phyloP scores from a whole-genome alignment of 108 stramenopile species.

The Cyclotella choctawhatcheeana region DNA sequence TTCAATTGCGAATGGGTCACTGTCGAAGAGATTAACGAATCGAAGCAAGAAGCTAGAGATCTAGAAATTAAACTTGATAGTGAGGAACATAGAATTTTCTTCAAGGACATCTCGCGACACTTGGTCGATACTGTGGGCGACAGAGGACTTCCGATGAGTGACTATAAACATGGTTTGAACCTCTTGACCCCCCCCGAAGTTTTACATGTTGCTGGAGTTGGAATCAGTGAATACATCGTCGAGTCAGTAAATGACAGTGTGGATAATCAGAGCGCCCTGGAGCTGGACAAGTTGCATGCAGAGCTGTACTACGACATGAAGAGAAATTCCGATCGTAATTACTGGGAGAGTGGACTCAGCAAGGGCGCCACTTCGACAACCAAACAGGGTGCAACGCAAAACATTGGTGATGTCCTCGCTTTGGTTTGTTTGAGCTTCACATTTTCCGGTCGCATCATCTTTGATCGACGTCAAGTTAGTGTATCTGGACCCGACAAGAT shows the following conservation, averaged over 20 bases:
- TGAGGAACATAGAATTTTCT: not conserved
- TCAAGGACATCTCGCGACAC: conserved; percentile 7
- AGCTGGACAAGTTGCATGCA: not conserved
- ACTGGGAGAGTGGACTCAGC: not conserved
- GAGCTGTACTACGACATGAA: conserved; percentile 1
- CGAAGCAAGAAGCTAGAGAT: not conserved
- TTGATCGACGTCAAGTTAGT: not conserved
- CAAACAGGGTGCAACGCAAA: not conserved
- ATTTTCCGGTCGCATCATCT: not conserved
- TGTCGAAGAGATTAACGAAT: not conserved
- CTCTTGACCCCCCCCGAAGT: not conserved
- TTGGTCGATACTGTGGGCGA: conserved; percentile 5
- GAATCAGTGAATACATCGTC: not conserved
- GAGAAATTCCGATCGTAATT: not conserved
- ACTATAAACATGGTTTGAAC: conserved; percentile 1
- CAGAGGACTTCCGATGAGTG: not conserved
- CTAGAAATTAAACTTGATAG: not conserved
- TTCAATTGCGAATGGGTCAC: conserved; percentile 1
- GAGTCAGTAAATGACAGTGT: not conserved
- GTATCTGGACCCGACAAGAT: not conserved
- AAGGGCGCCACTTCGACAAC: not conserved
- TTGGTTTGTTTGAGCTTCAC: not conserved
- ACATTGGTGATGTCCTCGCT: not conserved
- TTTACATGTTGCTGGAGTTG: conserved; percentile 2
- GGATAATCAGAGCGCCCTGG: not conserved